Base-by-base conservation (phyloP, 179 eudicot species). In the Spinacia oleracea region DNA sequence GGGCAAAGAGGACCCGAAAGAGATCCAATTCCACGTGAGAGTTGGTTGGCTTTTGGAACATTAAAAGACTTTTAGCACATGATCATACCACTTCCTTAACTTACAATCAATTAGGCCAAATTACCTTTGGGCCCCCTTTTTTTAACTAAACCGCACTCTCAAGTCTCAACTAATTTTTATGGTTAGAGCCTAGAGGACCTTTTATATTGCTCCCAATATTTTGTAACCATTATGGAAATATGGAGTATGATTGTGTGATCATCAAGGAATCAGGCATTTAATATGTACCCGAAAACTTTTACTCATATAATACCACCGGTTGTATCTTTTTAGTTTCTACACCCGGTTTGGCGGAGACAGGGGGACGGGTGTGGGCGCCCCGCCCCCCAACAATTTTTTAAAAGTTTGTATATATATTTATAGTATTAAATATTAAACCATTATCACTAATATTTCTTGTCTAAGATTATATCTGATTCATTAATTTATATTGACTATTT, bases 1-100 rank as follows among this genome's bases (percentile, higher is more conserved):
- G 53, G 59, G 50, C 29, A 69, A 70, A 70, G 40, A 42, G 77
- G 68, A 40, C 16, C 50, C 45, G 42, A 74, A 32, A 56, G 76
- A 63, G 72, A 78, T 74, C 73, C 55, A 21, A 29, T 9, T 68
- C 27, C 85, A 82, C 73, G 85, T 82, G 82, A 82, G 72, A 60
- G 34, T 20, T 64, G 42, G 70, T 55, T 69, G 77, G 59, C 70
- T 79, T 82, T 78, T 34, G 64, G 56, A 70, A 62, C 85, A 78
- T 51, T 46, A 18, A 56, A 31, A 27, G 16, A 31, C 78, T 75
- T 82, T 74, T 62, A 27, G 85, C 85, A 82, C 85, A 82, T 82
- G 84, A 82, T 78, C 79, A 82, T 79, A 32, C 42, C 73, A 79
- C 75, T 65, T 78, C 53, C 43, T 75, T 76, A 75, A 78, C 32